Base-by-base conservation (phyloP, 163 green algal species). In the Smithsoniella earleae region DNA sequence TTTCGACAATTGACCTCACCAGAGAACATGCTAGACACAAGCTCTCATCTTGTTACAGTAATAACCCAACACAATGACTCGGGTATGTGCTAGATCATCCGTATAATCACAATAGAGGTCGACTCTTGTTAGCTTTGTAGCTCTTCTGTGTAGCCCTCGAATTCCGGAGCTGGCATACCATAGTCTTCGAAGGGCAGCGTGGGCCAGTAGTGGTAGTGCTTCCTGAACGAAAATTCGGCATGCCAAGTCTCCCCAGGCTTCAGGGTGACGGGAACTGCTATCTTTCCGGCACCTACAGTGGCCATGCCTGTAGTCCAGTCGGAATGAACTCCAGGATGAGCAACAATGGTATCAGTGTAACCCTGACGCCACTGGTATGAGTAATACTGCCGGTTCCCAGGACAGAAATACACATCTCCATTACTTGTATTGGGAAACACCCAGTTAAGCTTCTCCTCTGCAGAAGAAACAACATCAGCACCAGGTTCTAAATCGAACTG, bases 121-220 rank as follows among this genome's bases (percentile, higher is more conserved):
- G n/a, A n/a, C n/a, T n/a, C n/a, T n/a, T n/a, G n/a, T n/a, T n/a
- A n/a, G n/a, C n/a, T n/a, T n/a, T n/a, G n/a, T n/a, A n/a, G n/a
- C n/a, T n/a, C n/a, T n/a, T n/a, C n/a, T n/a, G n/a, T n/a, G n/a
- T n/a, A 49, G 13, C 40, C 40, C 10, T 22, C 40, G 13, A 69
- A 37, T 4, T 69, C 58, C 22, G 58, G 58, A 22, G n/a, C 3
- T 5, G 58, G 58, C 18, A 36, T 69, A 18, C 58, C 58, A 38
- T 69, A 69, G 58, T 69, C 58, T 40, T 69, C 58, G 43, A 69
- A 69, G 8, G n/a, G 20, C 4, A 69, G 58, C 16, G 16, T 69
- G 1, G 58, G 58, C 58, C 58, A 69, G 58, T 69, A 69, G n/a
- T 40, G 58, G 27, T 69, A 69, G 25, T 69, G 58, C 25, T 69